Conservation (phyloP, 805 yeast genomes). For the Diddensiella transvaalensis region DNA sequence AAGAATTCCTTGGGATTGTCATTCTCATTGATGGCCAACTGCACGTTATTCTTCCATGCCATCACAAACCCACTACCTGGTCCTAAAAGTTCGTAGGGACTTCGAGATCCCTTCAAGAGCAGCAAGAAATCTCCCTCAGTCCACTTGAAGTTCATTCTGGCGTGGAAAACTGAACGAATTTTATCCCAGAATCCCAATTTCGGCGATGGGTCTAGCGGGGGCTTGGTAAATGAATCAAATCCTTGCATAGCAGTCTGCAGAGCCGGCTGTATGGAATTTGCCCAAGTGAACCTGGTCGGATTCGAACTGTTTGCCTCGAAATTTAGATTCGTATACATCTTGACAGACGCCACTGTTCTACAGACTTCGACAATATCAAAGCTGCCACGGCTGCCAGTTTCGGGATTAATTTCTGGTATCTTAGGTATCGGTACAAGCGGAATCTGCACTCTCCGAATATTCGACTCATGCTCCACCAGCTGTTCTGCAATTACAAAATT, state of each 20-base stretch:
- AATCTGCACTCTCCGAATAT: constrained; percentile 57
- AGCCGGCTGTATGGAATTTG: constrained; percentile 78
- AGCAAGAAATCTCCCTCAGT: constrained; percentile 41
- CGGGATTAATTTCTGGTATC: no score
- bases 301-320: constrained; percentile 51
- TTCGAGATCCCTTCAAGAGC: constrained; percentile 61
- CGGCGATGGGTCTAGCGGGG: constrained; percentile 82
- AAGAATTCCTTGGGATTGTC: constrained; percentile 69
- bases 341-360: constrained; percentile 72
- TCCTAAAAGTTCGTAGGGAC: constrained; percentile 71
- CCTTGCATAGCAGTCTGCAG: constrained; percentile 74
- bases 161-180: constrained; percentile 70
- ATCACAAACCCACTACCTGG: constrained; percentile 73
- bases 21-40: constrained; percentile 57
- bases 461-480: constrained; percentile 45
- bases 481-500: constrained; percentile 68
- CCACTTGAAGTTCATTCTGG: constrained; percentile 55
- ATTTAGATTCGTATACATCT: constrained; percentile 59
- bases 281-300: constrained; percentile 77
- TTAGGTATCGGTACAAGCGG: constrained; percentile 50
- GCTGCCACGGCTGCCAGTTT: constrained; percentile 32
- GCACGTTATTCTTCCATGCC: constrained; percentile 62
- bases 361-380: constrained; percentile 62
- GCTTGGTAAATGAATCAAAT: constrained; percentile 81
- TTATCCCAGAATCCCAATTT: constrained; percentile 94